Evolutionary conservation across 2,329 filamentous ascomycete genomes (phyloP), one percentile per base, ranked within the genome.

Genomic region (Didymella lethalis): DNA sequence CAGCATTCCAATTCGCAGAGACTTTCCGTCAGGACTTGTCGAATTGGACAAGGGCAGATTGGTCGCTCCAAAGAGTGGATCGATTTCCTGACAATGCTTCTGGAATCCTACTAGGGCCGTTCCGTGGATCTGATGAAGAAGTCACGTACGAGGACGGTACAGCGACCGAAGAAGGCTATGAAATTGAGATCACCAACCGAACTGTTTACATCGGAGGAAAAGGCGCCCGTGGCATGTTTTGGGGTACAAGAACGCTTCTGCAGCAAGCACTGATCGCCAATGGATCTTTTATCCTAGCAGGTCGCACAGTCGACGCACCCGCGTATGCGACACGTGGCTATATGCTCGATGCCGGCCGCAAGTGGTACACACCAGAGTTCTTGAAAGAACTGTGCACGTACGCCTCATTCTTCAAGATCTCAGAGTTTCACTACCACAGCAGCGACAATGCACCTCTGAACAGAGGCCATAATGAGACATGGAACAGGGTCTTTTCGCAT

Each of bases 391-490:
- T 81, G 20, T 81, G 79, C 70, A 79, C 77, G 26, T 81, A 80
- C 53, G 77, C 76, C 2, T 78, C 77, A 14, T 80, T 81, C 66
- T 83, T 82, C 73, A 83, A 81, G 66, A 73, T 82, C 65, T 79
- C 76, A 12, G 80, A 82, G 62, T 82, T 83, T 48, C 81, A 83
- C 55, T 82, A 82, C 61, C 81, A 83, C 62, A 77, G 79, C 7
- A 81, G 79, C 65, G 81, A 83, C 68, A 83, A 83, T 60, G 81
- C 81, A 58, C 80, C 80, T 0, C 63, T 83, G 41, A 82, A 81
- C 57, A 76, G 80, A 7, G 80, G 81, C 1, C 77, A 69, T 47
- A 83, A 83, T 49, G 77, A 78, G 41, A 80, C 80, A 0, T 82
- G 80, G 79, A 64, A 74, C 26, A 61, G 81, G 4, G 78, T 83